Base-by-base conservation (phyloP, 495 filamentous ascomycete species). In the Penicillium robsamsonii region DNA sequence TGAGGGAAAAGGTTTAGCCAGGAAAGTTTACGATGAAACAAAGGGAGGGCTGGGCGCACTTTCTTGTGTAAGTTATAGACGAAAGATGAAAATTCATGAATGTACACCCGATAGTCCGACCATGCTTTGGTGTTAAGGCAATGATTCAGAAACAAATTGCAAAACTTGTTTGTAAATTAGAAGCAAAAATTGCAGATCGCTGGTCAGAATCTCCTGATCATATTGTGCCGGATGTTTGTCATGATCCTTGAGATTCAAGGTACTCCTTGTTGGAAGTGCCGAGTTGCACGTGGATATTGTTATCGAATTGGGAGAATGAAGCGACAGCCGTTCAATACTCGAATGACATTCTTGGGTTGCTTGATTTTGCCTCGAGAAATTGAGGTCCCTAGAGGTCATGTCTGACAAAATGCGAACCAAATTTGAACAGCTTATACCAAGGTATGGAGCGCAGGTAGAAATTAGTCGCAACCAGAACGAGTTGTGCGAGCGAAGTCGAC, bases 391-490 rank as follows among this genome's bases (percentile, higher is more conserved):
- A 2, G 18, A 47, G 5, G 25, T 22, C 22, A 22, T 13, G 40
- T 41, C 48, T 5, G 20, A 50, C 31, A 57, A 24, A n/a, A 18
- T 41, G 5, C 44, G 49, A 11, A 58, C 31, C 18, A 58, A 37
- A 9, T 59, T 38, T 2, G 52, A 61, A 33, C 58, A 61, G 24
- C 59, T 40, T 5, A 65, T 11, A 27, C 48, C 52, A 4, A 59
- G 44, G 24, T 65, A 59, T n/a, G 59, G 44, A n/a, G 62, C 51
- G 12, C 58, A 59, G 15, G 35, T 57, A 47, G 51, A 56, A n/a
- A 65, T 52, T 20, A 65, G 20, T 33, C 52, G 44, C 38, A 65
- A 17, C 62, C 62, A 65, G 31, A 65, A 65, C 8, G 46, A 30
- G 18, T 65, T 61, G 46, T 65, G 57, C 11, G 62, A 61, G 12